Evolutionary conservation across 177 flowering plant genomes (phyloP).

Genomic region (Vitis hybrid): DNA sequence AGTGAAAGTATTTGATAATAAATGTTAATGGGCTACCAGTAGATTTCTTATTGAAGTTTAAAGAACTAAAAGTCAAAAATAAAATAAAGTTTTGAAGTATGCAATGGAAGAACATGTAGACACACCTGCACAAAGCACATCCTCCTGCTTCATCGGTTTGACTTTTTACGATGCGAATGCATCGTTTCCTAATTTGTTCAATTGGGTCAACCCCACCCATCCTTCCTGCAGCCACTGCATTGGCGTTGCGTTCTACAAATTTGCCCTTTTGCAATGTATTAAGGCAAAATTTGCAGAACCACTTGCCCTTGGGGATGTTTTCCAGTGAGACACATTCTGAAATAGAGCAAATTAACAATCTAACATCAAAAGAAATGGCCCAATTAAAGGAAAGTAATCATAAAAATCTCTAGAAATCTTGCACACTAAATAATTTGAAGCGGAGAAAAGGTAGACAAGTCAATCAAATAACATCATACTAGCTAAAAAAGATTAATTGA

Average conservation of each 20-base stretch:
- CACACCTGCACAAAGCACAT: slow-evolving; percentile 79
- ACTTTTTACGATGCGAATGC: slow-evolving; percentile 67
- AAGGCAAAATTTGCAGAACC: slow-evolving; percentile 72
- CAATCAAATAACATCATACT: too few relatives aligned
- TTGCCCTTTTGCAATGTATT: slow-evolving; percentile 45
- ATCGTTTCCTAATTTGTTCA: slow-evolving; percentile 56
- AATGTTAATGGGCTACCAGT: too few relatives aligned
- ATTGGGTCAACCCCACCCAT: slow-evolving; percentile 68
- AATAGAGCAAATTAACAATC: slow-evolving; percentile 1
- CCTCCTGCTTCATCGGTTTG: slow-evolving; percentile 48
- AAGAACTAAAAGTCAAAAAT: too few relatives aligned
- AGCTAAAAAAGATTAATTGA: too few relatives aligned
- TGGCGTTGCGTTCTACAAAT: slow-evolving; percentile 48
- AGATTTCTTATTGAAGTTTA: too few relatives aligned
- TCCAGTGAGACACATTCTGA: slow-evolving; percentile 65
- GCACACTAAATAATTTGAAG: too few relatives aligned
- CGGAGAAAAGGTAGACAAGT: too few relatives aligned
- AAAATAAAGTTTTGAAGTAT: too few relatives aligned
- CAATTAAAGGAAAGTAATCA: not conserved
- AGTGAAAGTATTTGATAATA: too few relatives aligned
- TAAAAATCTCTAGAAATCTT: not conserved
- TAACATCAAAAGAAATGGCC: not conserved
- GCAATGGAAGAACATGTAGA: not conserved
- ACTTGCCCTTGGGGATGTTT: slow-evolving; percentile 44
- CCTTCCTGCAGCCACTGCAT: slow-evolving; percentile 88